phyloP scores from a whole-genome alignment of 2,329 filamentous ascomycete species.

The Chrysosporium keratinophilum region DNA sequence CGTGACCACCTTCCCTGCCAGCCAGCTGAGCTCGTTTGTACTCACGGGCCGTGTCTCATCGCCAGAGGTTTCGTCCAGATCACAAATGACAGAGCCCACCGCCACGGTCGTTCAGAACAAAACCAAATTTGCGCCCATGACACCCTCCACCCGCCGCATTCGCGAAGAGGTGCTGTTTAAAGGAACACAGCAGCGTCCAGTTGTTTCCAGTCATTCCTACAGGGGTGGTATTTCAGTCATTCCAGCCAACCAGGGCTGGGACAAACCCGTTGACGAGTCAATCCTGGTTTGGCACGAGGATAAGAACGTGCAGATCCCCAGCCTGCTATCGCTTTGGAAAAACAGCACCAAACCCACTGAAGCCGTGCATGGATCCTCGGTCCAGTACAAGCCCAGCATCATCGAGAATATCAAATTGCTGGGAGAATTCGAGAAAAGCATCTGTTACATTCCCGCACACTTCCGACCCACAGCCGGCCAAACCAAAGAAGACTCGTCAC shows the following conservation, averaged over 20 bases:
- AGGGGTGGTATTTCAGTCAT: slow-evolving; percentile 36
- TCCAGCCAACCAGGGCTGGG: slow-evolving; percentile 28
- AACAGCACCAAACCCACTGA: slow-evolving; percentile 30
- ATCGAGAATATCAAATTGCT: slow-evolving; percentile 32
- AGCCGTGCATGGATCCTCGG: slow-evolving; percentile 31
- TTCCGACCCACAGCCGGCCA: slow-evolving; percentile 10
- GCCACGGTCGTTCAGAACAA: slow-evolving; percentile 22
- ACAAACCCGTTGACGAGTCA: slow-evolving; percentile 34
- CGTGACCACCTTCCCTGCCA: slow-evolving; percentile 32
- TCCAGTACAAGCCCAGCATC: slow-evolving; percentile 30
- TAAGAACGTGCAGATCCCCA: slow-evolving; percentile 35
- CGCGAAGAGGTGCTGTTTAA: slow-evolving; percentile 38
- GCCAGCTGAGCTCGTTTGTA: slow-evolving; percentile 34
- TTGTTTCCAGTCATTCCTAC: slow-evolving; percentile 22
- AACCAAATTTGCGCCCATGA: slow-evolving; percentile 37
- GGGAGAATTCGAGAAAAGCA: slow-evolving; percentile 33
- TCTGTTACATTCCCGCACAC: slow-evolving; percentile 28
- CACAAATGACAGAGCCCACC: slow-evolving; percentile 20
- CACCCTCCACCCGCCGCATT: slow-evolving; percentile 39
- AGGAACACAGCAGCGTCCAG: slow-evolving; percentile 22
- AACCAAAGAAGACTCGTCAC: slow-evolving; percentile 18
- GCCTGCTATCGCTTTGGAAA: slow-evolving; percentile 37
- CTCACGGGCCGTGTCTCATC: slow-evolving; percentile 32
- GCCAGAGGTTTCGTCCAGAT: slow-evolving; percentile 13
- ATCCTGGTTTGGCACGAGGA: slow-evolving; percentile 36